Evolutionary conservation across 2,329 filamentous ascomycete genomes (phyloP).

Genomic region (Dryadomyces quercus-mongolicae): DNA sequence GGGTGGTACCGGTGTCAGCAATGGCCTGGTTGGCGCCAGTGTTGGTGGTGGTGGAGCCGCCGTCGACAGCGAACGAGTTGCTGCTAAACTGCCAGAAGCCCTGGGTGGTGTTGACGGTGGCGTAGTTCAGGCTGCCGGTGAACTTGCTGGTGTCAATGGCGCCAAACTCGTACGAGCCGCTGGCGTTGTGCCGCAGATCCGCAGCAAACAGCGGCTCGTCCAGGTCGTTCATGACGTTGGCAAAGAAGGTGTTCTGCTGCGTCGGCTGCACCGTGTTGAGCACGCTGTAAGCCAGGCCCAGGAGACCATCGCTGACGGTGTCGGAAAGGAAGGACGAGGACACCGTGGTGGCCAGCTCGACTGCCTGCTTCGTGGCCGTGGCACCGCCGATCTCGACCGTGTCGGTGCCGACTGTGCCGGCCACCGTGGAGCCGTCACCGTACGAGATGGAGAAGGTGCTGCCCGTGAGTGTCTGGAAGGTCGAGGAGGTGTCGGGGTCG

Average conservation of each 20-base stretch:
- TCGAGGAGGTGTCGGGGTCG: constrained; percentile 23
- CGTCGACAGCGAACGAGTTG: constrained; percentile 41
- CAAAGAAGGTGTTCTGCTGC: constrained; percentile 59
- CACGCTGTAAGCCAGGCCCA: constrained; percentile 54
- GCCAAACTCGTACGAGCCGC: constrained; percentile 64
- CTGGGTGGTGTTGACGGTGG: constrained; percentile 44
- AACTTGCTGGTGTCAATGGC: constrained; percentile 53
- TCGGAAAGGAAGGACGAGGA: constrained; percentile 46
- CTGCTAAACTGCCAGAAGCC: constrained; percentile 62
- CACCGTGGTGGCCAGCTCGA: constrained; percentile 52
- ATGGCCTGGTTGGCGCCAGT: constrained; percentile 31
- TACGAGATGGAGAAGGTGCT: constrained; percentile 53
- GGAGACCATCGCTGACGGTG: constrained; percentile 52
- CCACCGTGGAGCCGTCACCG: constrained; percentile 52
- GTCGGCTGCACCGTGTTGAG: constrained; percentile 53
- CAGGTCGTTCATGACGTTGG: constrained; percentile 51
- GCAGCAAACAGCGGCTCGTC: constrained; percentile 59
- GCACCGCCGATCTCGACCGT: constrained; percentile 55
- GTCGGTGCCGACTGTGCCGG: constrained; percentile 56
- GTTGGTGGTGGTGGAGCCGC: constrained; percentile 20
- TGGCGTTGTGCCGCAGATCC: constrained; percentile 45
- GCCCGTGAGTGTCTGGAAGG: constrained; percentile 23
- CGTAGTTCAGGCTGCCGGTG: constrained; percentile 47
- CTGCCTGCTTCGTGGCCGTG: constrained; percentile 47
- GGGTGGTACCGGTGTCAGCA: constrained; percentile 49